Percentiles rank a stretch among this genome's conserved stretches.
These are phyloP conservation scores for Phytophthora pini DNA, from an alignment of 352 stramenopile species.

Conservation along the genomic window DNA sequence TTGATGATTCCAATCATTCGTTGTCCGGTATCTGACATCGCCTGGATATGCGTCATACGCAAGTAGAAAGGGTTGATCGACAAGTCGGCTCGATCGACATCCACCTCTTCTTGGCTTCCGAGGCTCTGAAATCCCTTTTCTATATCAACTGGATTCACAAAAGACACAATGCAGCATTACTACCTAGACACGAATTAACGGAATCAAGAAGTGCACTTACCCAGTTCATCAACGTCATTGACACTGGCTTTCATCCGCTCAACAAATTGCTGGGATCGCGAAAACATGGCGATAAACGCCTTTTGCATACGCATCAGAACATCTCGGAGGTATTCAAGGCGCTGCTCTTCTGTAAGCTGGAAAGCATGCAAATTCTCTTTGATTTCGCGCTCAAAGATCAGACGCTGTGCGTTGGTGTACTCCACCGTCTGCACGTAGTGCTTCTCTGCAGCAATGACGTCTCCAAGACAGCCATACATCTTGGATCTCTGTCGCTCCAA, in stretches of 20 bases:
- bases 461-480: slow-evolving; percentile 66
- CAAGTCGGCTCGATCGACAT: slow-evolving; percentile 56
- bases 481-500: slow-evolving; percentile 72
- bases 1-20: slow-evolving; percentile 62
- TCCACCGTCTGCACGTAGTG: slow-evolving; percentile 74
- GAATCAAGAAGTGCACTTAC: slow-evolving; percentile 39
- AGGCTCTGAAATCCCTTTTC: slow-evolving; percentile 76
- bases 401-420: slow-evolving; percentile 67
- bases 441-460: slow-evolving; percentile 73
- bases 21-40: slow-evolving; percentile 71
- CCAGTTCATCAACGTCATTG: slow-evolving; percentile 67
- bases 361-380: slow-evolving; percentile 83
- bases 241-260: slow-evolving; percentile 58
- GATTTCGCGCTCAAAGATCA: slow-evolving; percentile 72
- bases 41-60: slow-evolving; percentile 72
- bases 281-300: slow-evolving; percentile 54
- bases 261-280: slow-evolving; percentile 51
- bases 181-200: neutral
- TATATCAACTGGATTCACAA: slow-evolving; percentile 61
- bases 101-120: slow-evolving; percentile 45
- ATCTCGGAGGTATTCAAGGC: slow-evolving; percentile 82
- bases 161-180: neutral
- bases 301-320: slow-evolving; percentile 75
- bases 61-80: slow-evolving; percentile 69
- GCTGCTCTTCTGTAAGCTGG: slow-evolving; percentile 85